Conservation (phyloP, 139 green algal genomes). For the Pleodorina starrii region DNA sequence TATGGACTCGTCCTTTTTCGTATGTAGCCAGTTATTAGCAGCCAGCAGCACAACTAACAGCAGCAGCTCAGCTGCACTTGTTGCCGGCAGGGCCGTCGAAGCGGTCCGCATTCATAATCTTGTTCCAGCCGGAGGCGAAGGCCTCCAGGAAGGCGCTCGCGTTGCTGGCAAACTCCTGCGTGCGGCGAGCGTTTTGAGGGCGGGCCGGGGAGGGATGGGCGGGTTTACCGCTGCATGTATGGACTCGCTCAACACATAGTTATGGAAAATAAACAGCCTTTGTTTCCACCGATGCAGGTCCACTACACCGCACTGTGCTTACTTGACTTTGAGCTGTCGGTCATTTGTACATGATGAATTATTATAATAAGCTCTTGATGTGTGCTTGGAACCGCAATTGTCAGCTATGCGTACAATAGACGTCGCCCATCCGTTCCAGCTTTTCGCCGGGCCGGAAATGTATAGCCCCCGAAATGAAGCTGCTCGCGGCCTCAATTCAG, state of each 20-base stretch:
- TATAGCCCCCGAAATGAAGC: background rate
- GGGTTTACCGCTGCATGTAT: background rate
- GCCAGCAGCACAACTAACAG: too few species aligned
- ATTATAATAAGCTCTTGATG: too few species aligned
- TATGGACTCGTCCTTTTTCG: too few species aligned
- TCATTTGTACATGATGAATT: background rate
- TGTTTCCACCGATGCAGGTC: background rate
- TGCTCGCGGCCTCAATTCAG: background rate
- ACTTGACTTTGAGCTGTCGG: too few species aligned
- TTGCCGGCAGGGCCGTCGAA: conserved; percentile 54
- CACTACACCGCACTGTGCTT: too few species aligned
- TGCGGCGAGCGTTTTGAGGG: background rate
- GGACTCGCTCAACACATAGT: background rate
- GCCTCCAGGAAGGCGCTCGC: conserved; percentile 34
- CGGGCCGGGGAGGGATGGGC: background rate
- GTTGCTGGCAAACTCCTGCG: conserved; percentile 42
- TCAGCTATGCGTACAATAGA: too few species aligned
- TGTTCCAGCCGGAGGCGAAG: conserved; percentile 46
- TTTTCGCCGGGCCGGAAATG: too few species aligned
- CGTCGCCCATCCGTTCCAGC: too few species aligned
- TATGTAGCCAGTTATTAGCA: too few species aligned
- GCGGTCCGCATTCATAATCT: conserved; percentile 60
- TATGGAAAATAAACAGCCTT: background rate
- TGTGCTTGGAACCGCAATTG: too few species aligned
- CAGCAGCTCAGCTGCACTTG: conserved; percentile 31